A percentile compares a stretch with the other conserved stretches of the same genome.
phyloP scores from a whole-genome alignment of 2,329 filamentous ascomycete genomes.

The Aspergillus sp. region DNA sequence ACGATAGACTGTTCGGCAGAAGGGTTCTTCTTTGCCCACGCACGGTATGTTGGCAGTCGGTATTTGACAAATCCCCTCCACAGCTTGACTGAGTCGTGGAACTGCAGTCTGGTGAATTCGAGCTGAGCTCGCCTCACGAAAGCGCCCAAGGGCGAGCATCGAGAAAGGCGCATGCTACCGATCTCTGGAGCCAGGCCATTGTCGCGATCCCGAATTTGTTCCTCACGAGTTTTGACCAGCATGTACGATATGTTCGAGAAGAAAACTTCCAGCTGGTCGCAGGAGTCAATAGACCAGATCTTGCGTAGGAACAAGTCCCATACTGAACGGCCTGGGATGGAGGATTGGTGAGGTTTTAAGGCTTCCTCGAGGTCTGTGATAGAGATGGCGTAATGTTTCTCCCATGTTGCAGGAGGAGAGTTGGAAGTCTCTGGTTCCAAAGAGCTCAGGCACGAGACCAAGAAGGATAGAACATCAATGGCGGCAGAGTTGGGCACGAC shows the following conservation, averaged over 20 bases:
- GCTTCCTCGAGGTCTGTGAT: conserved; percentile 48
- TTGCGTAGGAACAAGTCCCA: conserved; percentile 81
- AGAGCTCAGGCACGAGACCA: conserved; percentile 66
- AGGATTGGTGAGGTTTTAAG: conserved; percentile 45
- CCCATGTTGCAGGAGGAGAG: conserved; percentile 21
- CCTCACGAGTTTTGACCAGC: conserved; percentile 61
- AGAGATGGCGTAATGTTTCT: conserved; percentile 33
- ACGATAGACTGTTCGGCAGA: conserved; percentile 50
- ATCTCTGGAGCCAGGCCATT: conserved; percentile 48
- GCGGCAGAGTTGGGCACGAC: conserved; percentile 67
- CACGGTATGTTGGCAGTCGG: conserved; percentile 67
- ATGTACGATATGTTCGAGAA: conserved; percentile 60
- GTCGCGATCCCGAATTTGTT: conserved; percentile 56
- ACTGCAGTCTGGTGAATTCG: conserved; percentile 77
- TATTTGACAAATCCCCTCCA: conserved; percentile 84
- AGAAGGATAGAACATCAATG: conserved; percentile 73
- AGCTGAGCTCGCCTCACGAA: conserved; percentile 75
- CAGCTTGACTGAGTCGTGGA: conserved; percentile 72
- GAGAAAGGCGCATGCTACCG: conserved; percentile 61
- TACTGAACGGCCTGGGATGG: conserved; percentile 71
- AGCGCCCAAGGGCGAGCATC: conserved; percentile 74
- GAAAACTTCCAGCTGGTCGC: conserved; percentile 76
- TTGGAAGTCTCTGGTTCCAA: conserved; percentile 29
- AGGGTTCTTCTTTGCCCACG: conserved; percentile 57
- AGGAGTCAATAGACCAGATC: conserved; percentile 79